Percentiles rank a stretch among this genome's conserved stretches.
Evolutionary conservation across 441 rosid species (phyloP).

Genomic region (Melastoma candidum): DNA sequence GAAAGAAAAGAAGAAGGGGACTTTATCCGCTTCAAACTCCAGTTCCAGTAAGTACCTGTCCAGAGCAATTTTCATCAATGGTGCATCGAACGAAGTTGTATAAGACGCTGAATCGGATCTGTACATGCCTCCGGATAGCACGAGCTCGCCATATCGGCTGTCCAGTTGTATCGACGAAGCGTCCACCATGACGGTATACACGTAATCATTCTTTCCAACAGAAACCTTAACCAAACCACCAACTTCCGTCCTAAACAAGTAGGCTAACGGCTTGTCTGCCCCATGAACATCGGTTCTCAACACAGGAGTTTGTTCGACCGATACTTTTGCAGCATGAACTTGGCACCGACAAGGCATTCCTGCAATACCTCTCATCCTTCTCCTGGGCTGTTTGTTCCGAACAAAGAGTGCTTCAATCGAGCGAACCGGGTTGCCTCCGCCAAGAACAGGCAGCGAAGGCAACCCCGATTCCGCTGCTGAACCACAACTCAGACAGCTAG

Average conservation of each 20-base stretch:
- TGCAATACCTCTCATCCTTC: too few species aligned
- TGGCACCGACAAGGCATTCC: too few species aligned
- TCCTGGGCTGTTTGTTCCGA: too few species aligned
- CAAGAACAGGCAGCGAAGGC: too few species aligned
- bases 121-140: conserved; percentile 58
- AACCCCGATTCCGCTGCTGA: too few species aligned
- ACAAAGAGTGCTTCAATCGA: too few species aligned
- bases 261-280: conserved; percentile 32
- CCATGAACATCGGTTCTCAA: conserved; percentile 29
- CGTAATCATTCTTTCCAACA: conserved; percentile 41
- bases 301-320: conserved; percentile 30
- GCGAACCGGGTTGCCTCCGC: too few species aligned
- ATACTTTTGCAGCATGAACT: conserved; percentile 37
- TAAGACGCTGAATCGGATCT: conserved; percentile 54
- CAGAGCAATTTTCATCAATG: conserved; percentile 32
- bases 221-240: conserved; percentile 58
- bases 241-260: conserved; percentile 56
- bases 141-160: conserved; percentile 24
- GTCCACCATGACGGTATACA: conserved; percentile 43
- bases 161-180: conserved; percentile 41
- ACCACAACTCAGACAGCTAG: too few species aligned
- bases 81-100: conserved; percentile 38
- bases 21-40: conserved; percentile 56
- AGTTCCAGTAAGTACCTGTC: conserved; percentile 41
- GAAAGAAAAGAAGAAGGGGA: conserved; percentile 73